Percentiles rank a stretch among this genome's conserved stretches.
Evolutionary conservation across 345 rosid genomes (phyloP).

Genomic region (Draba incana): DNA sequence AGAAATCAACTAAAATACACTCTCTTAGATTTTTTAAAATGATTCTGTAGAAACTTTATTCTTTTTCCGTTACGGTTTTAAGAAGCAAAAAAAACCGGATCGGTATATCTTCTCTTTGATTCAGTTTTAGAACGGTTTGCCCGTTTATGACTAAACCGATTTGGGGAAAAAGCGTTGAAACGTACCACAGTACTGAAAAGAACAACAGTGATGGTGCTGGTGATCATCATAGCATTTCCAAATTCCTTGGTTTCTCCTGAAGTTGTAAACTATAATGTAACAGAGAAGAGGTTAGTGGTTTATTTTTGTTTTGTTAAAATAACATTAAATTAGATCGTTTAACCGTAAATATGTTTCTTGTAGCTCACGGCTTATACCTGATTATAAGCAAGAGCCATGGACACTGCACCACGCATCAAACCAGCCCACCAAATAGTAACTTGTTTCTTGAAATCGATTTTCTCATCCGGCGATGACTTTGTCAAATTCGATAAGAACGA

Average conservation of each 20-base stretch:
- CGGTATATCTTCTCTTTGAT: too few species aligned
- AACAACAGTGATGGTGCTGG: conserved; percentile 93
- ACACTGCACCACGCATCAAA: conserved; percentile 95
- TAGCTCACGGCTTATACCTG: conserved; percentile 52
- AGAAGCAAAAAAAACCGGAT: too few species aligned
- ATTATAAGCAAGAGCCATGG: conserved; percentile 98
- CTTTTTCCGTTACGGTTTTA: too few species aligned
- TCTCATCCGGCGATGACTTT: conserved; percentile 60
- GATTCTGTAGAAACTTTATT: too few species aligned
- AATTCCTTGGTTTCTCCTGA: conserved; percentile 63
- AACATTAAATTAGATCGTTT: not conserved
- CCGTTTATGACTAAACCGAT: not conserved
- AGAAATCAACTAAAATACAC: too few species aligned
- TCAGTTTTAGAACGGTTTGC: too few species aligned
- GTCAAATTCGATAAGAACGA: conserved; percentile 89
- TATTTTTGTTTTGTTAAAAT: not conserved
- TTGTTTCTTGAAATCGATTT: conserved; percentile 66
- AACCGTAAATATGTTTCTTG: conserved; percentile 3
- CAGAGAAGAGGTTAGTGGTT: not conserved
- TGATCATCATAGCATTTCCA: conserved; percentile 86
- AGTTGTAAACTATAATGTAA: conserved; percentile 63
- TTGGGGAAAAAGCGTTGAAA: not conserved
- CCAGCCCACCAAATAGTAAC: conserved; percentile 99
- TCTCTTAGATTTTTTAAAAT: too few species aligned
- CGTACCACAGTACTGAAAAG: conserved; percentile 94